A percentile compares a stretch with the other conserved stretches of the same genome.
Evolutionary conservation across 139 green algal species (phyloP).

Genomic region (Chlamydomonas eustigma): DNA sequence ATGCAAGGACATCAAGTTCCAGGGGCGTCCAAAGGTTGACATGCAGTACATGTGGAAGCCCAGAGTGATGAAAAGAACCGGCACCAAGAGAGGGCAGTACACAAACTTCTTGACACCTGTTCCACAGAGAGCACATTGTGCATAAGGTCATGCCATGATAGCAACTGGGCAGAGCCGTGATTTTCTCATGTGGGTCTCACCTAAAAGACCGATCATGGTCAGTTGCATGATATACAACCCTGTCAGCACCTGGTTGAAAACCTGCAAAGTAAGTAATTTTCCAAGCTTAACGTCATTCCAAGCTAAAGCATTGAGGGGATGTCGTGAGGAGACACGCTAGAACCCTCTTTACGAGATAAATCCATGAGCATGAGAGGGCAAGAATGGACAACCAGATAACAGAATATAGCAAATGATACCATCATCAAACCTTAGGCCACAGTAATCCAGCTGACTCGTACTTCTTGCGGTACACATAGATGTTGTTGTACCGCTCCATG

Average conservation of each 20-base stretch:
- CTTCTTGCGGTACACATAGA: constrained; percentile 27
- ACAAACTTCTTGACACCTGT: constrained; percentile 47
- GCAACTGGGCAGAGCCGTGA: no score
- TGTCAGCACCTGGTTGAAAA: constrained; percentile 20
- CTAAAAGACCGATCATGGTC: constrained; percentile 56
- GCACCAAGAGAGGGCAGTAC: constrained; percentile 35
- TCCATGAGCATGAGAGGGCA: no score
- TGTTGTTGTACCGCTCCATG: constrained; percentile 38
- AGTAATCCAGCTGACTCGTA: constrained; percentile 37
- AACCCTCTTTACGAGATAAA: no score
- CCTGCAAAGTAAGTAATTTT: constrained; percentile 43
- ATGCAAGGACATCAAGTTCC: constrained; percentile 50
- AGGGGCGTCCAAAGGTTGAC: constrained; percentile 49
- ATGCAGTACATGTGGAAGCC: constrained; percentile 42
- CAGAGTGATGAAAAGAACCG: constrained; percentile 46
- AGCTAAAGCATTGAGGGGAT: background rate
- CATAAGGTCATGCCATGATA: no score
- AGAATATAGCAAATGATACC: no score
- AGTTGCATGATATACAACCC: constrained; percentile 65
- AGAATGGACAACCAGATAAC: no score
- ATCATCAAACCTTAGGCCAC: constrained; percentile 23
- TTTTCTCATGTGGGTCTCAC: no score
- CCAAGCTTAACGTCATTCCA: constrained; percentile 38
- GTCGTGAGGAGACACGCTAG: no score
- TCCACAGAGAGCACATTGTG: no score